Evolutionary conservation across 1,139 yeast genomes (phyloP).

Genomic region (Pichia sp.): DNA sequence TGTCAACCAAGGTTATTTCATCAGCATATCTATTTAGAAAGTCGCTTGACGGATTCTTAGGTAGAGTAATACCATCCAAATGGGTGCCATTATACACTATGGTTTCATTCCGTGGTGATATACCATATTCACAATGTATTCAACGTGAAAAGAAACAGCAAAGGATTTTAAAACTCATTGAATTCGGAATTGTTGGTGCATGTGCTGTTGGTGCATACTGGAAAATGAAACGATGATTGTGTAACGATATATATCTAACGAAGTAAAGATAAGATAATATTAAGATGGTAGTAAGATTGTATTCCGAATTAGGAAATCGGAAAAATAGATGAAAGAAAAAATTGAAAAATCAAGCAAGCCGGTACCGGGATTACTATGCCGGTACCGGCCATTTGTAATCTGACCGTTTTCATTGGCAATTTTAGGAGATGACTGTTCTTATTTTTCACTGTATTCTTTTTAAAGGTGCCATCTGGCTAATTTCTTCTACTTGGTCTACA

Average conservation of each 20-base stretch:
- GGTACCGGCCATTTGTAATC: constrained; percentile 4
- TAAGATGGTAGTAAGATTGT: too few relatives aligned
- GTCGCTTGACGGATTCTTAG: constrained; percentile 58
- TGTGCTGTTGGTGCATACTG: constrained; percentile 6
- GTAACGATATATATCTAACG: neutral
- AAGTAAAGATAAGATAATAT: neutral
- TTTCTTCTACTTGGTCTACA: neutral
- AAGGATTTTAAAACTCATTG: constrained; percentile 33
- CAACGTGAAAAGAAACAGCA: constrained; percentile 46
- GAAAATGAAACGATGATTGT: neutral
- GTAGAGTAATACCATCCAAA: constrained; percentile 45
- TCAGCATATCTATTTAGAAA: constrained; percentile 57
- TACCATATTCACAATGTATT: constrained; percentile 68
- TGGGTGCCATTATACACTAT: constrained; percentile 91
- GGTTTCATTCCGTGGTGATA: constrained; percentile 85
- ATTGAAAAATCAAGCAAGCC: too few relatives aligned
- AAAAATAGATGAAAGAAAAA: neutral
- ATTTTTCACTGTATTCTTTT: neutral
- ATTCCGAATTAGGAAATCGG: neutral
- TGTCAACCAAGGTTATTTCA: constrained; percentile 80
- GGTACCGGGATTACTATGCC: constrained; percentile 2
- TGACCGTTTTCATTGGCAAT: neutral
- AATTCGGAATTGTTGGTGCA: constrained; percentile 15
- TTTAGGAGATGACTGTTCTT: neutral
- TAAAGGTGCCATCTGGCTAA: neutral